These are phyloP conservation scores for Scytalidium sp. DNA, from an alignment of 2,329 filamentous ascomycete species.

Conservation along the genomic window DNA sequence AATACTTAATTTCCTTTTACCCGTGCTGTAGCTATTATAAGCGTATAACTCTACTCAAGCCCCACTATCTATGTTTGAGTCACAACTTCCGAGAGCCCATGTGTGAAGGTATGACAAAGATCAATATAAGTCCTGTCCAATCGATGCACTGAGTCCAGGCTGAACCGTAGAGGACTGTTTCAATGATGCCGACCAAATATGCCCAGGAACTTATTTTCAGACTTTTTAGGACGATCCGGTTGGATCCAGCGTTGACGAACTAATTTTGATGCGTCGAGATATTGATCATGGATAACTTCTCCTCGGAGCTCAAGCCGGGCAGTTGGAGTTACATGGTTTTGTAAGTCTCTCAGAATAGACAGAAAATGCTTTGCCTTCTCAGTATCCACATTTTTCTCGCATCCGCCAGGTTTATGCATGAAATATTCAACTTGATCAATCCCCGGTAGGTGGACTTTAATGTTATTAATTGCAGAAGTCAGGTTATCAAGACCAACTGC, in stretches of 20 bases:
- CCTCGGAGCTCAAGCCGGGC: not conserved
- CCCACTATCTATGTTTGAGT: not conserved
- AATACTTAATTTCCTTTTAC: not conserved
- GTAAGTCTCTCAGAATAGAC: not conserved
- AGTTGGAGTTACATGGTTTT: not conserved
- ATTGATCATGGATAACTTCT: not conserved
- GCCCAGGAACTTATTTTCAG: not conserved
- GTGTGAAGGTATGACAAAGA: not conserved
- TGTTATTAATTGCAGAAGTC: conserved; percentile 2
- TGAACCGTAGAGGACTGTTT: not conserved
- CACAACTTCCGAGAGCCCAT: too few relatives aligned
- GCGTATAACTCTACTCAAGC: not conserved
- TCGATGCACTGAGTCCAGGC: not conserved
- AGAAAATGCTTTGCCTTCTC: not conserved
- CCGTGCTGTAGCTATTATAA: not conserved
- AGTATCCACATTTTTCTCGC: not conserved
- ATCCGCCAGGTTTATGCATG: not conserved
- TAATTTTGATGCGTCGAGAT: not conserved
- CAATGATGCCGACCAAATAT: not conserved
- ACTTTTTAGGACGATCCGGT: too few relatives aligned
- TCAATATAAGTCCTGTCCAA: not conserved
- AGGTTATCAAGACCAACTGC: conserved; percentile 1
- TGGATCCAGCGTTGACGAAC: too few relatives aligned
- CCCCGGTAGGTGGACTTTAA: conserved; percentile 1
- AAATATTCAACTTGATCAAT: not conserved